Evolutionary conservation across 768 basidiomycete species (phyloP), one percentile per base, ranked within the genome.

Genomic region (Daedalea quercina): DNA sequence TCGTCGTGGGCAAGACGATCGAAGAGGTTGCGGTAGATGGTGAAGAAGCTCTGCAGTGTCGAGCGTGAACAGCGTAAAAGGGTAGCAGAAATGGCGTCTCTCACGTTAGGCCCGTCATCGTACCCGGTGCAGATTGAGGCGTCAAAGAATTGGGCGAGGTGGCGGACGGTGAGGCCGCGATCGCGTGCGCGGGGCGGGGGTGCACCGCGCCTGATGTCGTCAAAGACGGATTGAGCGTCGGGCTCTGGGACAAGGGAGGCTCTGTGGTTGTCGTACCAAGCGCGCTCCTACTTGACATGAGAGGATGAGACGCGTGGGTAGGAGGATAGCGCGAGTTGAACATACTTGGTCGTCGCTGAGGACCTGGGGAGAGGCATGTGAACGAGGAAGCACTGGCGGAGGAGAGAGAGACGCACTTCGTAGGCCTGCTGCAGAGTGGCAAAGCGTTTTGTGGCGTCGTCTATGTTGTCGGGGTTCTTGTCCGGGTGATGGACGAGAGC

Each of bases 261-360:
- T 53, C 85, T 84, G 67, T 98, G 95, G 3, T 84, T 84, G 69
- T 99, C 96, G 68, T 99, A 99, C 90, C 94, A 99, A 42, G 96
- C 94, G 60, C 96, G 77, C 76, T 98, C 95, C 89, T 95, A 80
- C 73, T 79, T 76, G 67, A 40, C 37, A 19, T 60, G 49, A 19
- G 19, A 15, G 2, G 31, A n/a, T 44, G 33, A 51, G 51, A n/a
- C 20, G 6, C 15, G 51, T 47, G 43, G 24, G 26, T 43, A 24
- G 46, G n/a, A 34, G 43, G 40, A 35, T 52, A 26, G 47, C 43
- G 17, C 6, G 25, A 28, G 25, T 15, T 23, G 43, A 47, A 53
- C 42, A 70, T 70, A 91, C 93, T 79, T 97, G 93, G 55, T 94
- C 91, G 67, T 97, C 95, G 60, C 90, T 92, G 41, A 98, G 76